Evolutionary conservation across 441 rosid genomes (phyloP), one percentile per base, ranked within the genome.

Genomic region (Kokia cookei): DNA sequence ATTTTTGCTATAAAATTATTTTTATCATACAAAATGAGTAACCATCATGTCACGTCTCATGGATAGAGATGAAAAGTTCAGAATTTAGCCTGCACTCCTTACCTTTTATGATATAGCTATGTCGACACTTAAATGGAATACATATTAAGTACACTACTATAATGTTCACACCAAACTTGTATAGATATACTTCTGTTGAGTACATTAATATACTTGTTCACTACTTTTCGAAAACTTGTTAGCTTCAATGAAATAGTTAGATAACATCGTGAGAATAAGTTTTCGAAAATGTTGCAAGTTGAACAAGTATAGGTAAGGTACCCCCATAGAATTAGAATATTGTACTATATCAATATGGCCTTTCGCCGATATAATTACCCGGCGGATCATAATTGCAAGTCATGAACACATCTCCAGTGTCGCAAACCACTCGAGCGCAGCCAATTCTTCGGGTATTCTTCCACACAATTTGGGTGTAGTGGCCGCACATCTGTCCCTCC

Each of bases 341-440:
- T 17, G 13, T 22, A 5, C 7, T 29, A 12, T 11, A 72, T 85
- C 74, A 90, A 59, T 90, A 94, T 2, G 98, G 96, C 78, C 78
- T 84, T 71, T 92, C 79, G 26, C 98, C 98, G 11, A 88, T 58
- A 74, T 89, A 92, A 73, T 88, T 94, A n/a, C 98, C 98, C 0
- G 80, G 83, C 26, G 98, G 98, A 72, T 94, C 91, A 68, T 92
- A 94, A 70, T 94, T 94, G 78, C 98, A 92, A 27, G 90, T 92
- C 89, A 92, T 94, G 72, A 93, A 92, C 74, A 90, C 96, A 71
- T 88, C 94, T 53, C 96, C 98, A 17, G 67, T 82, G 29, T 87
- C 85, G 60, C 97, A 93, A 29, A 87, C 86, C 53, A 81, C 88
- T n/a, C 93, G 90, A 71, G 91, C 94, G 45, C 94, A 91, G 7